Evolutionary conservation across 1,139 yeast genomes (phyloP).

Genomic region (Diutina neorugosa): DNA sequence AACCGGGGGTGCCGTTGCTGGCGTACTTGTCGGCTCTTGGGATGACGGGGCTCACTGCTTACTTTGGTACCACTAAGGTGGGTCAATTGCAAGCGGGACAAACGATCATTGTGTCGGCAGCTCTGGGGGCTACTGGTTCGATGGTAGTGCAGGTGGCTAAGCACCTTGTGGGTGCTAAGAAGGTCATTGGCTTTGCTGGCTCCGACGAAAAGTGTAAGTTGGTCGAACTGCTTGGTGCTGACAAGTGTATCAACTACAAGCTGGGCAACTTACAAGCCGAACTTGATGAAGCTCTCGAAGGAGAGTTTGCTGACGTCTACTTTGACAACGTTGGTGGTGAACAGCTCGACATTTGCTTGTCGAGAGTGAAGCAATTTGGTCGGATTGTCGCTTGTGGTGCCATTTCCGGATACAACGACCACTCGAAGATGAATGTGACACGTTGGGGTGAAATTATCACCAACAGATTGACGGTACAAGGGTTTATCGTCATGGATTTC

Average conservation of each 20-base stretch:
- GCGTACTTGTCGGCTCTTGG: constrained; percentile 37
- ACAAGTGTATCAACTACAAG: constrained; percentile 42
- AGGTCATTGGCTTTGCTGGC: constrained; percentile 57
- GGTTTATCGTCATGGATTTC: constrained; percentile 34
- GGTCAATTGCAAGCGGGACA: constrained; percentile 24
- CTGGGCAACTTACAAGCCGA: constrained; percentile 30
- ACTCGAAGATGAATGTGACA: constrained; percentile 18
- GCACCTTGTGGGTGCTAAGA: constrained; percentile 37
- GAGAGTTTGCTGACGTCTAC: constrained; percentile 31
- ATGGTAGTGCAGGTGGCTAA: constrained; percentile 48
- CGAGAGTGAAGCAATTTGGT: constrained; percentile 28
- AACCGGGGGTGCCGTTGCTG: not conserved
- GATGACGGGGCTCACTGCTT: constrained; percentile 52
- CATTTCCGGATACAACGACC: constrained; percentile 45
- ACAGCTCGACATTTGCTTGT: constrained; percentile 35
- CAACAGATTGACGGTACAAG: constrained; percentile 36
- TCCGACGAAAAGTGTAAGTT: constrained; percentile 41
- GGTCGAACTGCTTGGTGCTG: constrained; percentile 47
- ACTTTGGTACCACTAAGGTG: constrained; percentile 37
- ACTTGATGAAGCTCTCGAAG: constrained; percentile 29
- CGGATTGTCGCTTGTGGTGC: constrained; percentile 50
- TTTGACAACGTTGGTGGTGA: constrained; percentile 59
- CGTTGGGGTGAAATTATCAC: constrained; percentile 32
- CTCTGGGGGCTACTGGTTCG: constrained; percentile 65
- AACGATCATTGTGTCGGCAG: constrained; percentile 46